phyloP scores from a whole-genome alignment of 768 basidiomycete genomes.

The Naganishia friedmannii region DNA sequence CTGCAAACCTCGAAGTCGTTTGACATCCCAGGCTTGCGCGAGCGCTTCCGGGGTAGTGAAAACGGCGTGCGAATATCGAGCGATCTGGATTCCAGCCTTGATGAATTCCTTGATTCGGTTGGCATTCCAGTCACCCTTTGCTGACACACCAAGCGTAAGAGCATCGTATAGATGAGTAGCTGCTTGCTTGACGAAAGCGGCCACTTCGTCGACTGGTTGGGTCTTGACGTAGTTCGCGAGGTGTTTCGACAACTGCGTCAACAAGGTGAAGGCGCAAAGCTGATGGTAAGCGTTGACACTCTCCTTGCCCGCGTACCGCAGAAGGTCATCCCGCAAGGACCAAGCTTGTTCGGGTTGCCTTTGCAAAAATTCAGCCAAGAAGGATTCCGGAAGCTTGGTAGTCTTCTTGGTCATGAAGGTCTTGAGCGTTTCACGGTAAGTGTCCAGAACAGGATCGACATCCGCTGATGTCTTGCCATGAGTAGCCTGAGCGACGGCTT shows the following conservation, averaged over 20 bases:
- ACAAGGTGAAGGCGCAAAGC: conserved; percentile 69
- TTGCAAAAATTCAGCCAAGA: conserved; percentile 74
- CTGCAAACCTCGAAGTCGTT: conserved; percentile 60
- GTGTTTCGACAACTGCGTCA: conserved; percentile 64
- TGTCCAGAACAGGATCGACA: conserved; percentile 55
- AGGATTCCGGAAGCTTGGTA: conserved; percentile 67
- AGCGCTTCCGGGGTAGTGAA: conserved; percentile 48
- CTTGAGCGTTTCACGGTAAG: conserved; percentile 65
- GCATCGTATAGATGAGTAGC: conserved; percentile 58
- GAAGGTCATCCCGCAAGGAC: conserved; percentile 62
- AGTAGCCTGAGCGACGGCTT: conserved; percentile 52
- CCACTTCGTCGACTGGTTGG: conserved; percentile 54
- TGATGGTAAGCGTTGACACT: conserved; percentile 75
- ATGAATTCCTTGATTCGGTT: conserved; percentile 74
- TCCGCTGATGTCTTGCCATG: conserved; percentile 19
- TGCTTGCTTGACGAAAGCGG: conserved; percentile 59
- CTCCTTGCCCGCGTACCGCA: conserved; percentile 58
- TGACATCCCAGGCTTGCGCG: conserved; percentile 61
- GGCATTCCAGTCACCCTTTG: conserved; percentile 56
- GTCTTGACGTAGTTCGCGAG: conserved; percentile 53
- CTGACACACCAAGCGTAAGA: conserved; percentile 43
- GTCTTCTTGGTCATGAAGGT: conserved; percentile 80
- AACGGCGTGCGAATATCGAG: conserved; percentile 65
- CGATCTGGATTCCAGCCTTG: conserved; percentile 64
- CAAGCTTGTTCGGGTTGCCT: conserved; percentile 67